Evolutionary conservation across 1,284 basidiomycete species (phyloP), one percentile per base, ranked within the genome.

Genomic region (Pulchroboletus neoregius): DNA sequence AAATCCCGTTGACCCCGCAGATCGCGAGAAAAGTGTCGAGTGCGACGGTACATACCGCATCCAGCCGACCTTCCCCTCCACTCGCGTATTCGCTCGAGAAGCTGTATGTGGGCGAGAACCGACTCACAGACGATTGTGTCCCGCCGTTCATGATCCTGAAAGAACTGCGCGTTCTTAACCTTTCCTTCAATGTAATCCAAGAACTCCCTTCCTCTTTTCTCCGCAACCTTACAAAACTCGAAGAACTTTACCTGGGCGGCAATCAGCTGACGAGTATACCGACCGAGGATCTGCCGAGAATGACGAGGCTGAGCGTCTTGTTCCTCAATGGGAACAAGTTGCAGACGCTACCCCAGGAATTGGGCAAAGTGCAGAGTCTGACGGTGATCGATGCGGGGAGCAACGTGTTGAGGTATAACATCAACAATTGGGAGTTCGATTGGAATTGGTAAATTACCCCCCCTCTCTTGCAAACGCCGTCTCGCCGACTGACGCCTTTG

Each of bases 361-460:
- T 99, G 36, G 87, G 86, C 28, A 90, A 91, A 61, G 77, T 98
- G 54, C 80, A 80, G 61, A 84, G 80, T 48, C 71, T 99, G 56
- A 81, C 79, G 51, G 82, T 89, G 23, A 75, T 99, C 51, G 96
- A 99, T 63, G 96, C 92, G 2, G 94, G 95, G 6, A 94, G 88
- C 66, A 99, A 99, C 65, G 70, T 84, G 43, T 76, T 99, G 68
- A 94, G 92, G 76, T 99, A 99, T 71, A 99, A 99, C 65, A 94
- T 98, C 56, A 90, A 93, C 60, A 99, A 99, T 63, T 95, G 87
- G 87, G 91, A 95, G 62, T 99, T 95, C 68, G 96, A 99, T 70
- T 99, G 95, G 95, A 99, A 99, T 68, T 99, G 96, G 96, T 94
- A 54, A 45, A 76, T 70, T 34, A 26, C 9, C 24, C 48, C 1